These are phyloP conservation scores for Lentinula lateritia DNA, from an alignment of 768 basidiomycete species.

Conservation along the genomic window DNA sequence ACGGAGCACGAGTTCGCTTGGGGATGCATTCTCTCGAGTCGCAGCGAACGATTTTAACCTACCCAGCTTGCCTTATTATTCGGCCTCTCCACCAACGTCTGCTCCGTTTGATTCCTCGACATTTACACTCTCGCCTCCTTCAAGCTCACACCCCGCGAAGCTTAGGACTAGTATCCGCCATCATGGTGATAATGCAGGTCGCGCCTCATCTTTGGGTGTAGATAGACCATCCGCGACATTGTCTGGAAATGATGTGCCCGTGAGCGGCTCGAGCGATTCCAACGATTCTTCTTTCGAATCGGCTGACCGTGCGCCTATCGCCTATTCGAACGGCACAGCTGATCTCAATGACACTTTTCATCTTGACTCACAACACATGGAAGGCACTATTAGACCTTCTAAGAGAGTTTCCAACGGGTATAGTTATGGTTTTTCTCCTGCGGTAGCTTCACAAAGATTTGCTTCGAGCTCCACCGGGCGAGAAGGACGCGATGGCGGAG, in stretches of 20 bases:
- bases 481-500: neutral
- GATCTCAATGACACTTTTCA: neutral
- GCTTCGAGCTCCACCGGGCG: neutral
- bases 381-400: constrained; percentile 3
- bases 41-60: neutral
- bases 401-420: constrained; percentile 5
- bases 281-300: neutral
- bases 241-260: neutral
- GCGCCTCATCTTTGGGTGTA: neutral
- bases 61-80: neutral
- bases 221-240: neutral
- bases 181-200: too few species aligned
- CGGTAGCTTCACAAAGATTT: neutral
- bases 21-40: neutral
- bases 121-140: neutral
- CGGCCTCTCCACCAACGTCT: neutral
- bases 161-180: too few species aligned
- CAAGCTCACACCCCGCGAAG: neutral
- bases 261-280: neutral
- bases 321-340: neutral
- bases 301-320: neutral
- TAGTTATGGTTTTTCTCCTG: constrained; percentile 8
- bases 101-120: neutral
- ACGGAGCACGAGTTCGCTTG: neutral
- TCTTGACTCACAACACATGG: constrained; percentile 3